These are phyloP conservation scores for Sordaria brevicollis DNA, from an alignment of 495 filamentous ascomycete genomes.

Conservation along the genomic window DNA sequence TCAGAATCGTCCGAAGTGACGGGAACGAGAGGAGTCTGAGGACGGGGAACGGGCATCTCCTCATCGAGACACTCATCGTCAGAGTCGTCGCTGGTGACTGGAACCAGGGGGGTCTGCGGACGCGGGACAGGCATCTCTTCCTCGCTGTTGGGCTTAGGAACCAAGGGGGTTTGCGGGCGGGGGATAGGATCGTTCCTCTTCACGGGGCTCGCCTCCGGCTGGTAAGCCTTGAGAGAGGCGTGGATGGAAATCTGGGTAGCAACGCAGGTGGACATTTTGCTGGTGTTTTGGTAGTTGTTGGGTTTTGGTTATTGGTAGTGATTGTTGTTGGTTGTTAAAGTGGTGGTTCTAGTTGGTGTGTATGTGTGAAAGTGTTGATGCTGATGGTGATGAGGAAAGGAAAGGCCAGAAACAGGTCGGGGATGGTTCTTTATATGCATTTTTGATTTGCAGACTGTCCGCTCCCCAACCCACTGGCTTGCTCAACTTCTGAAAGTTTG, in stretches of 20 bases:
- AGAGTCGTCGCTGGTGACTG: too few relatives aligned
- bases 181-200: not conserved
- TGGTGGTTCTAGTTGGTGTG: not conserved
- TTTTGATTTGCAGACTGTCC: not conserved
- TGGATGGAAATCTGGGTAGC: not conserved
- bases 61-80: not conserved
- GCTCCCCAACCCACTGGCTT: fast-evolving
- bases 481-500: not conserved
- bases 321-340: not conserved
- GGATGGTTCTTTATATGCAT: not conserved
- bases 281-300: not conserved
- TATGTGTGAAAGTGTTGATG: not conserved
- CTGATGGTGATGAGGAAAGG: not conserved
- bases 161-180: not conserved
- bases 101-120: too few relatives aligned
- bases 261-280: not conserved
- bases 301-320: not conserved
- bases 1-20: not conserved
- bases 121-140: too few relatives aligned
- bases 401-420: not conserved
- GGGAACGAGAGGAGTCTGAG: not conserved
- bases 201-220: not conserved
- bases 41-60: not conserved
- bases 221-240: not conserved
- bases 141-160: not conserved